Conservation (phyloP, 2,329 filamentous ascomycete species). For the Fusarium hainanense region DNA sequence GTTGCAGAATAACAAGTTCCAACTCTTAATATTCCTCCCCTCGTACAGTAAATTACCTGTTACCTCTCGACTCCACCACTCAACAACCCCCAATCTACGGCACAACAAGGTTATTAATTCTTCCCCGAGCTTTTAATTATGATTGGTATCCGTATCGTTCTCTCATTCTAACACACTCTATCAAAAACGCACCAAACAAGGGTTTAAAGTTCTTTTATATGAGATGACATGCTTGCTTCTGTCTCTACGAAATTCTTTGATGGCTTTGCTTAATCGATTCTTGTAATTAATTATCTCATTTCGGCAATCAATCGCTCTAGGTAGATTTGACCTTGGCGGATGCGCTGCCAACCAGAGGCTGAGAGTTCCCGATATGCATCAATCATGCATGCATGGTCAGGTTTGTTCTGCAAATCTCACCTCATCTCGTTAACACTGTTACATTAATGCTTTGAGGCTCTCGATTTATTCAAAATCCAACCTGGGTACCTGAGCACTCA, state of each 20-base stretch:
- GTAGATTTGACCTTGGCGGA: slow-evolving; percentile 22
- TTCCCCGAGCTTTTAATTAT: background rate
- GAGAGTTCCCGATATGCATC: slow-evolving; percentile 3
- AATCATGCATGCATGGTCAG: background rate
- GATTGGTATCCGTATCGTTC: background rate
- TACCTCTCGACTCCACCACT: slow-evolving; percentile 11
- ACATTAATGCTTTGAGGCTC: slow-evolving; percentile 11
- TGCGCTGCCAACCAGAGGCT: slow-evolving; percentile 9
- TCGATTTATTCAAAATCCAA: background rate
- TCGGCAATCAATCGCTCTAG: slow-evolving; percentile 24
- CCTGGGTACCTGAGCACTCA: background rate
- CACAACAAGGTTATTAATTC: background rate
- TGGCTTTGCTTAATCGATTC: background rate
- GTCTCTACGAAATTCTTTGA: background rate
- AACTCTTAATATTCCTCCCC: slow-evolving; percentile 16
- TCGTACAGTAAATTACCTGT: slow-evolving; percentile 12
- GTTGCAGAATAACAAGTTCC: slow-evolving; percentile 37
- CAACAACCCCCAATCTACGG: background rate
- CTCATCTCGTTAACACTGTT: slow-evolving; percentile 13
- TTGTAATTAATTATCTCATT: slow-evolving; percentile 14
- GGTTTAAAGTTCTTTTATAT: slow-evolving; percentile 9
- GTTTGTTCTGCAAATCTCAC: slow-evolving; percentile 3
- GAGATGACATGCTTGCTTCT: background rate
- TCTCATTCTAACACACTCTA: slow-evolving; percentile 9
- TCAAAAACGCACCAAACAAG: slow-evolving; percentile 27